Evolutionary conservation across 1,139 yeast genomes (phyloP), one percentile per base, ranked within the genome.

Genomic region (Trichomonascaceae sp.): DNA sequence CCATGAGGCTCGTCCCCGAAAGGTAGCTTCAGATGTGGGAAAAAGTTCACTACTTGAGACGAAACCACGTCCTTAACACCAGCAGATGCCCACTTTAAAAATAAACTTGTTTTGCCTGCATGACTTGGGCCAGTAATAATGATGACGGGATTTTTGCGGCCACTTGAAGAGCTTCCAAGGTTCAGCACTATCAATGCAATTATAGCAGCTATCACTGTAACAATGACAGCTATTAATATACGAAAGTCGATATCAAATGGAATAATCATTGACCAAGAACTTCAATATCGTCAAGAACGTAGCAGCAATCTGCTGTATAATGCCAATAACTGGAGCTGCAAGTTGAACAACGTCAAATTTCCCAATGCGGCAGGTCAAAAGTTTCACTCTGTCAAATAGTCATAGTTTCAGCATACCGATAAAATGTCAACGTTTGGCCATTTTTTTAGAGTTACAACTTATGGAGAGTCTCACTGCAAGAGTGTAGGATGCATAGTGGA

Each of bases 401-500:
- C 32, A 27, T 27, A 7, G 9, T 7, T 8, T 8, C 5, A 10
- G 12, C 12, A 27, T 27, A 27, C 12, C 32, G 12, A 27, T 27
- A 27, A 5, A 8, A 84, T 84, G 89, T 83, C 88, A 44, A 76
- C 85, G 15, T 84, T 84, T 65, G 89, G 89, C 56, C 74, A 75
- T 17, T 60, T 76, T 49, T 51, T 51, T 32, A 43, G 75, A 62
- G 98, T 93, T 58, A 90, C 98, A 60, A 93, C 98, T 30, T 93
- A 89, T 76, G 99, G 99, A 60, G 99, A 93, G 71, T 90, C 97
- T 19, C 99, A 93, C 76, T 93, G 99, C 75, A 86, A 83, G 67
- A 88, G 96, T n/a, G 99, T 93, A 46, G 99, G 99, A 32, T 93
- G 99, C 74, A 93, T 93, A 58, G 97, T 93, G 48, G 99, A 93